Conservation (phyloP, 768 basidiomycete genomes). For the Lactarius akahatsu region DNA sequence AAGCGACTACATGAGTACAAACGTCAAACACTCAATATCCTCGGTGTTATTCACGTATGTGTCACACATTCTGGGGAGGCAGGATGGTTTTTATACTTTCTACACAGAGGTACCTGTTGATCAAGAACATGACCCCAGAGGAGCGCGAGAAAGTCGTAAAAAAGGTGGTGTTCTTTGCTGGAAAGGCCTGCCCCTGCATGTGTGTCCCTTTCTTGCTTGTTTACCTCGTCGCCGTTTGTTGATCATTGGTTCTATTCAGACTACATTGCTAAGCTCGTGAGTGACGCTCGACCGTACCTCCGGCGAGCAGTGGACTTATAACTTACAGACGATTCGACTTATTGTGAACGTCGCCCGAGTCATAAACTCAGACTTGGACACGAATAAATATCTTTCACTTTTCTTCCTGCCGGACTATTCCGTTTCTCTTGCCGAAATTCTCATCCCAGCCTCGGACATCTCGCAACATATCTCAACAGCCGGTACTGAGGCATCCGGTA, state of each 20-base stretch:
- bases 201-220: constrained; percentile 38
- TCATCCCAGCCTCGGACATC: constrained; percentile 92
- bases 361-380: constrained; percentile 84
- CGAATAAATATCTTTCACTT: constrained; percentile 80
- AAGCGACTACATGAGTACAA: constrained; percentile 95
- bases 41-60: constrained; percentile 82
- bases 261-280: constrained; percentile 86
- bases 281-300: constrained; percentile 16
- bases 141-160: constrained; percentile 81
- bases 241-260: constrained; percentile 43
- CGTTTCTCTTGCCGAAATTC: constrained; percentile 76
- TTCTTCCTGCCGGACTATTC: constrained; percentile 98
- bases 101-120: constrained; percentile 67
- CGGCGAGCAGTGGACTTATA: neutral
- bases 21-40: constrained; percentile 93
- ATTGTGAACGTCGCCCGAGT: constrained; percentile 86
- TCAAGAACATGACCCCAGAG: constrained; percentile 76
- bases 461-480: constrained; percentile 97
- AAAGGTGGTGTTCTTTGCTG: constrained; percentile 95
- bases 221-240: constrained; percentile 5
- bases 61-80: neutral
- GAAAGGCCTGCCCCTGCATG: constrained; percentile 95
- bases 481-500: constrained; percentile 86
- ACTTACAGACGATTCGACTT: constrained; percentile 74
- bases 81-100: neutral